Evolutionary conservation across 2,329 filamentous ascomycete species (phyloP).

Genomic region (Cladophialophora psammophila): DNA sequence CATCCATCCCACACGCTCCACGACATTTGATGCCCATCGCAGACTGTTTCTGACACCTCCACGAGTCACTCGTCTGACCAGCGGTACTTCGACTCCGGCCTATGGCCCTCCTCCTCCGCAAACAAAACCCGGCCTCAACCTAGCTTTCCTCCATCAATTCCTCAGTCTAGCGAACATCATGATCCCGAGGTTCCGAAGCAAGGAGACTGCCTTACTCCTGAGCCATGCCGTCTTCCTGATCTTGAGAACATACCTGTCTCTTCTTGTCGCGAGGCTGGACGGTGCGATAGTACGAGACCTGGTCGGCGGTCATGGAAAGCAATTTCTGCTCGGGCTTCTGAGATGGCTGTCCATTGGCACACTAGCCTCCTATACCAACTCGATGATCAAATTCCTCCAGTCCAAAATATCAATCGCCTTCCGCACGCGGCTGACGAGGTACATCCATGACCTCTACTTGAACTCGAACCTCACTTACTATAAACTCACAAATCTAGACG

Average conservation of each 20-base stretch:
- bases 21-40: conserved; percentile 95
- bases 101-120: conserved; percentile 77
- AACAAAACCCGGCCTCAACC: conserved; percentile 91
- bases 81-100: conserved; percentile 66
- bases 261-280: conserved; percentile 90
- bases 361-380: conserved; percentile 95
- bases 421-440: conserved; percentile 89
- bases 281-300: conserved; percentile 96
- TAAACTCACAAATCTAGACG: conserved; percentile 90
- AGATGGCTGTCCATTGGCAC: conserved; percentile 97
- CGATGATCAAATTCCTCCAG: conserved; percentile 98
- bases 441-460: conserved; percentile 96
- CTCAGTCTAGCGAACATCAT: conserved; percentile 96
- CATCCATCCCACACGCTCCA: conserved; percentile 86
- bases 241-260: conserved; percentile 89
- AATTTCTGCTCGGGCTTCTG: conserved; percentile 84
- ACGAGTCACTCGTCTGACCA: conserved; percentile 76
- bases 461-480: conserved; percentile 97
- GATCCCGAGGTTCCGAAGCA: conserved; percentile 94
- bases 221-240: conserved; percentile 91
- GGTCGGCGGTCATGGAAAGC: conserved; percentile 89
- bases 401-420: conserved; percentile 98
- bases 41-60: conserved; percentile 92
- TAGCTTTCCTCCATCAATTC: conserved; percentile 97
- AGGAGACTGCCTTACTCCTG: conserved; percentile 88